Evolutionary conservation across 1,284 basidiomycete genomes (phyloP), one percentile per base, ranked within the genome.

Genomic region (Naganishia cerealis): DNA sequence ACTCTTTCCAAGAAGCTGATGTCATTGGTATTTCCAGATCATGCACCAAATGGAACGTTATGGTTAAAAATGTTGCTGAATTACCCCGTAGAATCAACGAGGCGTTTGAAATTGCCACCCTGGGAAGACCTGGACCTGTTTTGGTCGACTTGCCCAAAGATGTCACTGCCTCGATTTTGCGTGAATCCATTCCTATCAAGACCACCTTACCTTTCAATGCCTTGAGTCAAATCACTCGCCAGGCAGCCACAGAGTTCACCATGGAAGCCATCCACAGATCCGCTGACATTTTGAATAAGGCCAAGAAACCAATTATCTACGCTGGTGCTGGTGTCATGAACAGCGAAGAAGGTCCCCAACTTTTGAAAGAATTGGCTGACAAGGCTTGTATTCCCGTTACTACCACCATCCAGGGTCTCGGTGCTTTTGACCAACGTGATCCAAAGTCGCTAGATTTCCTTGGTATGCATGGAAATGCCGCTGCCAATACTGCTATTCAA

Each of bases 41-140:
- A 73, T 99, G 95, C 83, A 98, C 96, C 36, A 99, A 99, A 81
- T 99, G 95, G 96, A 99, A 99, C 80, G 94, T 99, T 72, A 96
- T 98, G 94, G 92, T 99, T 71, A 98, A 98, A 82, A 94, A 96
- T 79, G 92, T 99, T 71, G 82, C 91, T 33, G 95, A 98, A 81
- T 85, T 98, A 4, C 96, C 95, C 9, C 84, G 95, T 59, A 86
- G 95, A 72, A 96, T 99, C 81, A 99, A 98, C 80, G 95, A 99
- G 81, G 96, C 95, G 0, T 99, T 99, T 87, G 96, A 98, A 82
- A 98, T 99, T 73, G 95, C 96, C 40, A 96, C 92, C 2, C 92
- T 92, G 10, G 96, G 95, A 1, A 88, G 96, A 50, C 95, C 94
- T 1, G 95, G 95, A 2, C 95, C 96, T 67, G 95, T 98, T 48